A percentile compares a stretch with the other conserved stretches of the same genome.
phyloP scores from a whole-genome alignment of 2,329 filamentous ascomycete genomes.

The Colletotrichum sp. region DNA sequence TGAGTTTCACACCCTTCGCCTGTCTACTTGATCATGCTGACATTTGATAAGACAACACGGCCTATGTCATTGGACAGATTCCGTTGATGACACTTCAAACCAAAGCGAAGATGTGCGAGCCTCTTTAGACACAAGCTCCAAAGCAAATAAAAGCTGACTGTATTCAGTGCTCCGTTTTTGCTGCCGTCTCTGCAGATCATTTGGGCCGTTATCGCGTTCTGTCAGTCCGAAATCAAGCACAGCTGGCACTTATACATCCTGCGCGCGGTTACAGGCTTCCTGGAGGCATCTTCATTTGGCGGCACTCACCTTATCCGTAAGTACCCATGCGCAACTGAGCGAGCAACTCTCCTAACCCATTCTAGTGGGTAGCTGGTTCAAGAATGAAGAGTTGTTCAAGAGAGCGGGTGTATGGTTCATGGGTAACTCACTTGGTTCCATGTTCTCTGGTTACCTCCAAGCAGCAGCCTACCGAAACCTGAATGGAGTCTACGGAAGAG shows the following conservation, averaged over 20 bases:
- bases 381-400: conserved; percentile 48
- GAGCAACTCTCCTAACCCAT: conserved; percentile 19
- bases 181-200: conserved; percentile 26
- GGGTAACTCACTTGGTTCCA: conserved; percentile 55
- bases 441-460: conserved; percentile 63
- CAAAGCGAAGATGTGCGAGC: conserved; percentile 27
- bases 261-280: conserved; percentile 23
- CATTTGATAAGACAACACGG: conserved; percentile 26
- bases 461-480: conserved; percentile 58
- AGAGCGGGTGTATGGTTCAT: conserved; percentile 53
- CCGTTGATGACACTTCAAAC: conserved; percentile 36
- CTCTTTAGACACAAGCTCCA: background rate
- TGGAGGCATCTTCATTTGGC: conserved; percentile 29
- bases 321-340: background rate
- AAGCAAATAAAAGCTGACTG: background rate
- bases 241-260: conserved; percentile 29
- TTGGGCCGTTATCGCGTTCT: conserved; percentile 31
- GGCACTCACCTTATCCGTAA: conserved; percentile 32
- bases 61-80: conserved; percentile 29
- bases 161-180: conserved; percentile 24
- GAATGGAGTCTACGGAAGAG: conserved; percentile 48
- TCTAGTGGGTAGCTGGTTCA: conserved; percentile 50
- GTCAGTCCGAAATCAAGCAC: conserved; percentile 27
- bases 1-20: background rate
- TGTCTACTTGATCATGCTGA: background rate